These are phyloP conservation scores for Spinellus fusiger DNA, from an alignment of 192 early-diverging fungal genomes.

Conservation along the genomic window DNA sequence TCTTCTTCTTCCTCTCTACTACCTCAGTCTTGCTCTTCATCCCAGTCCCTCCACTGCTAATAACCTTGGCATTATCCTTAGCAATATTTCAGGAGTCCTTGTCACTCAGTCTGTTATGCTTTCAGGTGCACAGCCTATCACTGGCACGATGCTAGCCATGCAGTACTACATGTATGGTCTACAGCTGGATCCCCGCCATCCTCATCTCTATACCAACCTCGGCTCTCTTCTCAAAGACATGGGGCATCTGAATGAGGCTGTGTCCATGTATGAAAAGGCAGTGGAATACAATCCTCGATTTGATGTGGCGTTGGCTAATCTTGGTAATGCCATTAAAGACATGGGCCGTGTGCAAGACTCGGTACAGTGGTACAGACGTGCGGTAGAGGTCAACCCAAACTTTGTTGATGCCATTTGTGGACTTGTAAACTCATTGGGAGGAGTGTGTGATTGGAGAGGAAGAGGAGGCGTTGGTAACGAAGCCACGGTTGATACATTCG, in stretches of 20 bases:
- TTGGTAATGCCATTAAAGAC: slow-evolving; percentile 92
- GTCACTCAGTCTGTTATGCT: slow-evolving; percentile 21
- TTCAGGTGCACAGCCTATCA: slow-evolving; percentile 33
- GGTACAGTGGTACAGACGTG: slow-evolving; percentile 78
- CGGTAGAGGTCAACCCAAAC: slow-evolving; percentile 78
- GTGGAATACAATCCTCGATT: slow-evolving; percentile 82
- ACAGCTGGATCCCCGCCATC: slow-evolving; percentile 71
- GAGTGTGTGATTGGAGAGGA: slow-evolving; percentile 87
- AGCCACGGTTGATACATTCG: slow-evolving; percentile 31
- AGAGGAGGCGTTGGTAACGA: slow-evolving; percentile 58
- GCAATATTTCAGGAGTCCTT: slow-evolving; percentile 55
- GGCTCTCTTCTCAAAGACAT: slow-evolving; percentile 88
- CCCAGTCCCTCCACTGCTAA: slow-evolving; percentile 89
- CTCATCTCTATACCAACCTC: slow-evolving; percentile 91
- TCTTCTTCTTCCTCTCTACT: slow-evolving; percentile 77
- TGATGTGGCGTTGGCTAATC: slow-evolving; percentile 87
- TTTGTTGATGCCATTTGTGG: slow-evolving; percentile 93
- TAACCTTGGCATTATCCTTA: slow-evolving; percentile 81
- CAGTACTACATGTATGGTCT: slow-evolving; percentile 87
- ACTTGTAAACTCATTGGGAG: slow-evolving; percentile 78
- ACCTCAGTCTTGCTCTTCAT: slow-evolving; percentile 68
- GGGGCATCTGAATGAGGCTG: slow-evolving; percentile 77
- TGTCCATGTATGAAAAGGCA: slow-evolving; percentile 85
- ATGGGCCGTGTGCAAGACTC: slow-evolving; percentile 86
- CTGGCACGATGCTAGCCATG: slow-evolving; percentile 73